A percentile compares a stretch with the other conserved stretches of the same genome.
Evolutionary conservation across 805 yeast genomes (phyloP).

Genomic region (Saccharomycopsis schoenii): DNA sequence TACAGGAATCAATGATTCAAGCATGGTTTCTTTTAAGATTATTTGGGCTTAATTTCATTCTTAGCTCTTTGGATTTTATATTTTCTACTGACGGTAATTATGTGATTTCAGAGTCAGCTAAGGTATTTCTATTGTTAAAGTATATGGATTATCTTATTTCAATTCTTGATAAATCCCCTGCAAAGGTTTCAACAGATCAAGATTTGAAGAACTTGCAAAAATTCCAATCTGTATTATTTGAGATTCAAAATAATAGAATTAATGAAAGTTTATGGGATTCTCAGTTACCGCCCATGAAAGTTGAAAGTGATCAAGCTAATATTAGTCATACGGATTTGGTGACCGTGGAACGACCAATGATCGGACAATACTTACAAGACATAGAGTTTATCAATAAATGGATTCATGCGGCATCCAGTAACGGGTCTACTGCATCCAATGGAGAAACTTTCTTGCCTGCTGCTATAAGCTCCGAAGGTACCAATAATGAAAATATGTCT

Average conservation of each 20-base stretch:
- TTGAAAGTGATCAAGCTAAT: background rate
- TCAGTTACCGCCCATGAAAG: background rate
- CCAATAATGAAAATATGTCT: background rate
- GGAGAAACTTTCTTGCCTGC: background rate
- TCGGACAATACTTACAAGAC: background rate
- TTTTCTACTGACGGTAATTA: conserved; percentile 20
- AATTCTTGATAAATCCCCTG: background rate
- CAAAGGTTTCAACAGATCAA: background rate
- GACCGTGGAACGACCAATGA: background rate
- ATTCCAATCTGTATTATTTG: background rate
- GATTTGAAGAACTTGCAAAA: background rate
- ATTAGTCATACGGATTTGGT: background rate
- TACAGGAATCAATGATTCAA: conserved; percentile 7
- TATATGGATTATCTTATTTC: conserved; percentile 4
- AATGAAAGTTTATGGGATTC: conserved; percentile 3
- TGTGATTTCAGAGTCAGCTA: conserved; percentile 6
- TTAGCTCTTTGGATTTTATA: conserved; percentile 37
- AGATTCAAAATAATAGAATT: conserved; percentile 1
- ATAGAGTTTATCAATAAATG: conserved; percentile 10
- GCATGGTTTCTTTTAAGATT: conserved; percentile 22
- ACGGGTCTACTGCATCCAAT: background rate
- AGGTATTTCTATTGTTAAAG: background rate
- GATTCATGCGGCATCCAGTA: conserved; percentile 5
- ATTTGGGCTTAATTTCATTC: conserved; percentile 39
- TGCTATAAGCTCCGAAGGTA: background rate